Evolutionary conservation across 805 yeast genomes (phyloP), one percentile per base, ranked within the genome.

Genomic region (Metschnikowia continentalis): DNA sequence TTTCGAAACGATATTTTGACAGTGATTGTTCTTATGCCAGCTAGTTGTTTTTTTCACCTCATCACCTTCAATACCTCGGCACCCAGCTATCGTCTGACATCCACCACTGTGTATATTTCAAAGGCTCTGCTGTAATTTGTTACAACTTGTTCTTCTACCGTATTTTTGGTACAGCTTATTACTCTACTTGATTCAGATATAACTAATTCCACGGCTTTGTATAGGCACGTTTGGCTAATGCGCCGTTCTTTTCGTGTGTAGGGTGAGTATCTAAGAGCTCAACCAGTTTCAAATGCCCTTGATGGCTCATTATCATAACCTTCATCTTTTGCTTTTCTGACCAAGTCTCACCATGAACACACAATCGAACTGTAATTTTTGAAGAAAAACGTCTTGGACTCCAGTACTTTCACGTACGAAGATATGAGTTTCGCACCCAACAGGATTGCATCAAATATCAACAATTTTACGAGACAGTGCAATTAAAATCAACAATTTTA

Each of bases 341-440:
- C 96, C 97, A 0, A 82, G 79, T 52, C 86, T 91, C 61, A 91
- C 90, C 60, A 76, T 75, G 42, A 72, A 89, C 33, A 78, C 91
- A 40, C 97, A 90, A 63, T 69, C 80, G 33, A 88, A 92, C 59
- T 85, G 96, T 58, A 86, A 83, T 20, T 83, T 45, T 70, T 90
- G 64, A 83, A 86, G 54, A 79, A 75, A 47, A 78, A 77, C 17
- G 65, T 66, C 44, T 73, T 57, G 52, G 33, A 32, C 15, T 4
- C 32, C 32, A 39, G 32, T 32, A 54, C 59, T 6, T 57, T 58
- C n/a, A 58, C 63, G 30, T 62, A 60, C 30, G 50, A 63, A 11
- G 53, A 45, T 17, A 32, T 37, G 6, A 54, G 35, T 35, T 55
- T 51, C 15, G 78, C 81, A 0, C 79, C 81, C 0, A 80, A 76